A percentile compares a stretch with the other conserved stretches of the same genome.
These are phyloP conservation scores for Collybia sordida DNA, from an alignment of 768 basidiomycete genomes.

Conservation along the genomic window DNA sequence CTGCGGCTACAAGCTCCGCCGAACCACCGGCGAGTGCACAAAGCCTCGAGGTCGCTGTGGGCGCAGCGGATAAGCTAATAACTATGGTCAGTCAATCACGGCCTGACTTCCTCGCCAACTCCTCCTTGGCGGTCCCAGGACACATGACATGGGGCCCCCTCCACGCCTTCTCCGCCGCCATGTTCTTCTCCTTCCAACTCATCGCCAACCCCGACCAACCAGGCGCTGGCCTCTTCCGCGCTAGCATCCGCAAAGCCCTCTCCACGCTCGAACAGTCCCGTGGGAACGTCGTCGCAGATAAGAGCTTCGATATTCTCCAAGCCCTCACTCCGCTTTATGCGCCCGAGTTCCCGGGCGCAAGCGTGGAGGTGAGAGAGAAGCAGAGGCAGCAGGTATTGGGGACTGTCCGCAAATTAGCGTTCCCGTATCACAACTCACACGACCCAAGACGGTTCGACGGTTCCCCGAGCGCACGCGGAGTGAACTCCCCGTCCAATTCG, in stretches of 20 bases:
- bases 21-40: slow-evolving; percentile 48
- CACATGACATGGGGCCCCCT: slow-evolving; percentile 86
- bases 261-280: slow-evolving; percentile 63
- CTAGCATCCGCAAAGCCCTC: slow-evolving; percentile 70
- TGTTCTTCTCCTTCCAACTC: slow-evolving; percentile 91
- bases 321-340: slow-evolving; percentile 76
- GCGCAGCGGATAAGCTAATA: slow-evolving; percentile 76
- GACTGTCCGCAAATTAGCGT: slow-evolving; percentile 72
- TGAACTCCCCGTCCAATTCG: slow-evolving; percentile 58
- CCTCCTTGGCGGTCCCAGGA: slow-evolving; percentile 69
- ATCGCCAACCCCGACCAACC: slow-evolving; percentile 80
- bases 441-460: slow-evolving; percentile 48
- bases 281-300: slow-evolving; percentile 70
- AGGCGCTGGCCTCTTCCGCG: slow-evolving; percentile 73
- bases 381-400: slow-evolving; percentile 61
- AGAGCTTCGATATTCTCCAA: slow-evolving; percentile 67
- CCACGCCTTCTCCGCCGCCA: slow-evolving; percentile 83
- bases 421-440: slow-evolving; percentile 77
- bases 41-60: slow-evolving; percentile 72
- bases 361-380: slow-evolving; percentile 52
- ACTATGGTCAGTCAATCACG: slow-evolving; percentile 74
- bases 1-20: slow-evolving; percentile 22
- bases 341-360: slow-evolving; percentile 54
- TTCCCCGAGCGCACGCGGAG: slow-evolving; percentile 47
- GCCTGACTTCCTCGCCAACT: slow-evolving; percentile 72